Percentiles rank a stretch among this genome's conserved stretches.
Conservation (phyloP, 1,284 basidiomycete genomes). For the Grifola frondosa region DNA sequence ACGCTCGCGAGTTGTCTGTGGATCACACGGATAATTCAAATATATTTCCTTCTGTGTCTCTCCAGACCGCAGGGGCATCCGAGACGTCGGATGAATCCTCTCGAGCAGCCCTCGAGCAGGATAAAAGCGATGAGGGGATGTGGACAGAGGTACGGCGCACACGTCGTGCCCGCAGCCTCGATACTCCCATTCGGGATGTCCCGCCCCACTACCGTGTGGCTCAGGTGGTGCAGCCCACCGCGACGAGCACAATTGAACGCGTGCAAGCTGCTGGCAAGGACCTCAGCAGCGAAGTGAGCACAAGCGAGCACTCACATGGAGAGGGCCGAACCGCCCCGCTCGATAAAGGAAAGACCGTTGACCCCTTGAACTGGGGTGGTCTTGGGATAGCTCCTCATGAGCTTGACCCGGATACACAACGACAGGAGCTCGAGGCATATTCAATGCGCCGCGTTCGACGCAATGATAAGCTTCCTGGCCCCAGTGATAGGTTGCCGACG, state of each 20-base stretch:
- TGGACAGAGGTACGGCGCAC: not conserved
- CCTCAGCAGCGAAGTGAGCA: not conserved
- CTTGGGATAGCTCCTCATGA: slow-evolving; percentile 4
- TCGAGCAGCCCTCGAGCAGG: not conserved
- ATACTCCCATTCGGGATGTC: too few relatives aligned
- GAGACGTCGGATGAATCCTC: too few relatives aligned
- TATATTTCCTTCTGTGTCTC: slow-evolving; percentile 1
- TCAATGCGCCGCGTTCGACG: not conserved
- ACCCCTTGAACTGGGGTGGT: slow-evolving; percentile 16
- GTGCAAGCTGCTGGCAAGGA: not conserved
- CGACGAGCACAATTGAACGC: not conserved
- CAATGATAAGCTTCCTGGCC: too few relatives aligned
- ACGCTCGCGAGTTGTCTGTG: too few relatives aligned
- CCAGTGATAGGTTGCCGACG: not conserved
- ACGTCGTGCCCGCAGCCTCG: too few relatives aligned
- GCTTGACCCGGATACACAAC: slow-evolving; percentile 10
- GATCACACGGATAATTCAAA: not conserved
- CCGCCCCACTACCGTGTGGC: too few relatives aligned
- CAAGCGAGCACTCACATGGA: too few relatives aligned
- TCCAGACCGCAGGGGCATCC: not conserved
- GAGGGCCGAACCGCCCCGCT: not conserved
- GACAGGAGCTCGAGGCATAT: not conserved
- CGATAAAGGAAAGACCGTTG: slow-evolving; percentile 13
- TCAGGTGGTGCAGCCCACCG: too few relatives aligned
- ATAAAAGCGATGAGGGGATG: not conserved